Evolutionary conservation across 148 eudicot species (phyloP), one percentile per base, ranked within the genome.

Genomic region (Chenopodium quinoa): DNA sequence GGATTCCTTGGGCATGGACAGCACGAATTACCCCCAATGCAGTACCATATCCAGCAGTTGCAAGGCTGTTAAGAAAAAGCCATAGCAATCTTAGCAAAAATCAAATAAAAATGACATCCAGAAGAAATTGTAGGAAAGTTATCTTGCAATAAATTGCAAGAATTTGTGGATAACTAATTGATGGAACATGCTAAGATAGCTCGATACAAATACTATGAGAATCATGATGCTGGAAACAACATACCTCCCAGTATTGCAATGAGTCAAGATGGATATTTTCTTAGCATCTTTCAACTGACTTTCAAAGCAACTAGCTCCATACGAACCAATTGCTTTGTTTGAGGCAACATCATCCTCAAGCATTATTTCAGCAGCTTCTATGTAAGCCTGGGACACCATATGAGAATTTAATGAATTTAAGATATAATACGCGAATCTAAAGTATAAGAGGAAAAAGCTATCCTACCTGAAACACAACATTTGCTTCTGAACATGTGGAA

Each of bases 11-110:
- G 22, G 85, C 85, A 77, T 92, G 94, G 84, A 94, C 86, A 48
- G 95, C 83, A 46, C 98, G 97, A 76, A 96, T 96, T 62, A 96
- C 99, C 46, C 99, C 99, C 9, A 96, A 84, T 84, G 99, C 99
- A 82, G 99, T 96, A 78, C 99, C 99, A 89, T 94, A 96, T 85
- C 99, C 99, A 87, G 99, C 98, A 67, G 99, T 96, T 71, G 99
- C 99, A 78, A 96, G 98, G 82, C 99, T 96, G 81, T 71, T 64
- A n/a, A 82, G 19, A 54, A 65, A 52, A 32, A 17, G 60, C 9
- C 27, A 50, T 9, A 83, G 20, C 16, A 20, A 73, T 64, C 22
- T 69, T 64, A 16, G 40, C 34, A 63, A 8, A 64, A 73, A n/a
- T 73, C 32, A 66, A 71, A 52, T 73, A 65, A 75, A 34, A 62